A percentile compares a stretch with the other conserved stretches of the same genome.
Evolutionary conservation across 2,329 filamentous ascomycete genomes (phyloP).

Genomic region (Dothistroma septosporum): DNA sequence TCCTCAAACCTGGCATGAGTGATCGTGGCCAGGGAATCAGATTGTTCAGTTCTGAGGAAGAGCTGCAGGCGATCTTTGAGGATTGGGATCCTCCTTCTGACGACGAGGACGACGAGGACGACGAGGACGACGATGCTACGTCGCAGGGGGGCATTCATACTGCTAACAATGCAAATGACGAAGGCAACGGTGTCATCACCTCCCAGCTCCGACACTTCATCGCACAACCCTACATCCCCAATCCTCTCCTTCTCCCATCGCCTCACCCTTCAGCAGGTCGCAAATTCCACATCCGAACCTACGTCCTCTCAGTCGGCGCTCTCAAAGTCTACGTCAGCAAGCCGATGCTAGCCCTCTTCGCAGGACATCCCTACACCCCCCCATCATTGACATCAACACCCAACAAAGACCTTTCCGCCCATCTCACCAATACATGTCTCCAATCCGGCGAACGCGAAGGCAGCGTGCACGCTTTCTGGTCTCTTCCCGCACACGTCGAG

Average conservation of each 20-base stretch:
- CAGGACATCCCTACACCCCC: conserved; percentile 64
- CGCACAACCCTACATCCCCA: conserved; percentile 90
- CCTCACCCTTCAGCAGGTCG: conserved; percentile 52
- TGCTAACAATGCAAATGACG: conserved; percentile 1
- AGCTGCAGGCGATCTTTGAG: conserved; percentile 84
- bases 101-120: conserved; percentile 62
- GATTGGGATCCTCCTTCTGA: conserved; percentile 78
- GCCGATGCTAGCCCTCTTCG: conserved; percentile 91
- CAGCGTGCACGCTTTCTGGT: conserved; percentile 72
- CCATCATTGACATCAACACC: conserved; percentile 49
- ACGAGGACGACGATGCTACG: conserved; percentile 53
- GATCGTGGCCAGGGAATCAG: conserved; percentile 91
- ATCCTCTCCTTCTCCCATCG: conserved; percentile 64
- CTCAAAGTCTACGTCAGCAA: conserved; percentile 81
- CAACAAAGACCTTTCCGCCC: conserved; percentile 60
- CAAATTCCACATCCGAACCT: conserved; percentile 94
- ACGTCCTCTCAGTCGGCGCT: conserved; percentile 76
- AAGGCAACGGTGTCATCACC: conserved; percentile 62
- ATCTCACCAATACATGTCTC: conserved; percentile 93
- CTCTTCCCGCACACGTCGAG: conserved; percentile 48
- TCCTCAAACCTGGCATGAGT: conserved; percentile 95
- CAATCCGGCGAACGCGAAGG: conserved; percentile 59
- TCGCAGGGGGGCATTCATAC: conserved; percentile 19
- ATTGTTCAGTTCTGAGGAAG: conserved; percentile 78
- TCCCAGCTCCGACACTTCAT: conserved; percentile 94